These are phyloP conservation scores for Arabidopsis thaliana DNA, from an alignment of 345 rosid species.

Conservation along the genomic window TAIR10.1 NC_003071.7:14177501-14178000, in stretches of 20 bases:
- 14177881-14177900: conserved; percentile 74
- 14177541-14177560: background rate
- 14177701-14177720: conserved; percentile 1
- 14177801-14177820: background rate
- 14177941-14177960: conserved; percentile 64
- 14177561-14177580: conserved; percentile 75
- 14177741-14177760: background rate
- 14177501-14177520: background rate
- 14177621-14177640: conserved; percentile 54
- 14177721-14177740: background rate
- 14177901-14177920: conserved; percentile 90
- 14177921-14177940: conserved; percentile 77
- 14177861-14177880: conserved; percentile 81
- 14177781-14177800: background rate
- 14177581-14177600: conserved; percentile 91
- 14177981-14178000: conserved; percentile 14
- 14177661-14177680: conserved; percentile 19
- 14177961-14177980: background rate
- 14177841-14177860: conserved; percentile 89
- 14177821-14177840: conserved; percentile 59
- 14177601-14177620: conserved; percentile 91
- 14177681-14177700: background rate
- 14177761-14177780: background rate
- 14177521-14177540: conserved; percentile 1
- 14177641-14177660: conserved; percentile 5